Evolutionary conservation across 176 grass and related monocot species (phyloP).

Genomic region (Oryza glaberrima): DNA sequence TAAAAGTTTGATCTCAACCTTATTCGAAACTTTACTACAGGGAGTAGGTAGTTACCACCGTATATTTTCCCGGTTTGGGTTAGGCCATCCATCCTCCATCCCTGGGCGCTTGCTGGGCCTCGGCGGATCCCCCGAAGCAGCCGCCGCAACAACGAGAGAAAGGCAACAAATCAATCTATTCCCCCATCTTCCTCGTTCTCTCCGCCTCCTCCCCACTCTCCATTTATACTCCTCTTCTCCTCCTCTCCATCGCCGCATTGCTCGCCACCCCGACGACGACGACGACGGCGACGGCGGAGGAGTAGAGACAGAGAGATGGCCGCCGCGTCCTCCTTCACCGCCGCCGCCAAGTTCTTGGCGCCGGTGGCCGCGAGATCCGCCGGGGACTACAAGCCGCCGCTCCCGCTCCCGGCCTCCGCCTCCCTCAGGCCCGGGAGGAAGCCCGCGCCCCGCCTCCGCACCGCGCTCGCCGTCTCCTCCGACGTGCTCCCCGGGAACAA

Average conservation of each 20-base stretch:
- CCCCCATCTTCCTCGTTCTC: slow-evolving; percentile 54
- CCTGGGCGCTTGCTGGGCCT: not conserved
- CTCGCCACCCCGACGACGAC: not conserved
- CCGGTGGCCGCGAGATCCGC: slow-evolving; percentile 68
- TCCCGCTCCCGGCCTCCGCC: not conserved
- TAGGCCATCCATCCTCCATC: not conserved
- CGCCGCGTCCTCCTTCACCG: slow-evolving; percentile 64
- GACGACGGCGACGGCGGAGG: not conserved
- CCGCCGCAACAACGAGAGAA: not conserved
- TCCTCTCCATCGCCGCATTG: not conserved
- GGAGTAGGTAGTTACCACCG: too few species aligned
- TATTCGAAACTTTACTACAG: accelerated
- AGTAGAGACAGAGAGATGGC: not conserved
- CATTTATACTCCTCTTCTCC: slow-evolving; percentile 48
- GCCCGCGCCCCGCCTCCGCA: slow-evolving; percentile 29
- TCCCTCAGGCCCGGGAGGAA: slow-evolving; percentile 12
- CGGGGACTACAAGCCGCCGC: slow-evolving; percentile 20
- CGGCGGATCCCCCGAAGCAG: slow-evolving; percentile 43
- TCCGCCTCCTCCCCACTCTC: slow-evolving; percentile 38
- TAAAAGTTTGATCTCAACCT: too few species aligned
- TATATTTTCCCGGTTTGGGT: too few species aligned
- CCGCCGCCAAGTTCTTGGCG: slow-evolving; percentile 73
- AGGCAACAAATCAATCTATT: not conserved
- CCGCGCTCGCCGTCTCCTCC: slow-evolving; percentile 62
- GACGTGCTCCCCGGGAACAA: slow-evolving; percentile 63